These are phyloP conservation scores for Ogataea philodendri DNA, from an alignment of 805 yeast species.

Conservation along the genomic window DNA sequence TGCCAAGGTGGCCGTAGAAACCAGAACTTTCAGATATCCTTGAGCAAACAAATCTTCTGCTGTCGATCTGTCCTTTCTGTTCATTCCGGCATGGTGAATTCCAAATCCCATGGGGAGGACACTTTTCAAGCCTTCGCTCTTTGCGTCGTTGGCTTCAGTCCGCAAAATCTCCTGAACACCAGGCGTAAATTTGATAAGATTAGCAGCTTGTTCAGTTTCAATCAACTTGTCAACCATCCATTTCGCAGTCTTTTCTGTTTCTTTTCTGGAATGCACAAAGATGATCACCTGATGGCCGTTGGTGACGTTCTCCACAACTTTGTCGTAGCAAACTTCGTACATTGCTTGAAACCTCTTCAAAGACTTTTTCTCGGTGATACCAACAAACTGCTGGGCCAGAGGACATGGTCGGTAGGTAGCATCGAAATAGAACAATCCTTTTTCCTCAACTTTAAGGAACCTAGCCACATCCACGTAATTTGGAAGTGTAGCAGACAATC, in stretches of 20 bases:
- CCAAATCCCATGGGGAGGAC: constrained; percentile 75
- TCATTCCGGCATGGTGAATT: constrained; percentile 88
- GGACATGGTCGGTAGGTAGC: constrained; percentile 90
- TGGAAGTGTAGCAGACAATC: constrained; percentile 90
- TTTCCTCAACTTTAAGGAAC: constrained; percentile 64
- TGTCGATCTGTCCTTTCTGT: constrained; percentile 66
- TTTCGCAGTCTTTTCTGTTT: constrained; percentile 79
- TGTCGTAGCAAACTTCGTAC: constrained; percentile 89
- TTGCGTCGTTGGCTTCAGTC: constrained; percentile 58
- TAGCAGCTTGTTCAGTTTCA: constrained; percentile 51
- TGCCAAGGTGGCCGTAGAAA: constrained; percentile 90
- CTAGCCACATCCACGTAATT: constrained; percentile 83
- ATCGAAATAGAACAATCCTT: constrained; percentile 78
- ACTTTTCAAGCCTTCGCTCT: constrained; percentile 53
- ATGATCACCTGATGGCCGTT: constrained; percentile 78
- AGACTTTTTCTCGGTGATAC: constrained; percentile 80
- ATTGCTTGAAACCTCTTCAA: constrained; percentile 75
- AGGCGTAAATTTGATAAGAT: constrained; percentile 43
- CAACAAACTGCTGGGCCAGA: constrained; percentile 80
- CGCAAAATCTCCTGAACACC: constrained; percentile 63
- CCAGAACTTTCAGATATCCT: constrained; percentile 78
- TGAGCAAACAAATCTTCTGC: constrained; percentile 88
- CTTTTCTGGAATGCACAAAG: constrained; percentile 93
- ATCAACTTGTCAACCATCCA: constrained; percentile 62
- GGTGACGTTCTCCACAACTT: constrained; percentile 58